These are phyloP conservation scores for Elymus sibiricus DNA, from an alignment of 176 grass and related monocot species.

Conservation along the genomic window DNA sequence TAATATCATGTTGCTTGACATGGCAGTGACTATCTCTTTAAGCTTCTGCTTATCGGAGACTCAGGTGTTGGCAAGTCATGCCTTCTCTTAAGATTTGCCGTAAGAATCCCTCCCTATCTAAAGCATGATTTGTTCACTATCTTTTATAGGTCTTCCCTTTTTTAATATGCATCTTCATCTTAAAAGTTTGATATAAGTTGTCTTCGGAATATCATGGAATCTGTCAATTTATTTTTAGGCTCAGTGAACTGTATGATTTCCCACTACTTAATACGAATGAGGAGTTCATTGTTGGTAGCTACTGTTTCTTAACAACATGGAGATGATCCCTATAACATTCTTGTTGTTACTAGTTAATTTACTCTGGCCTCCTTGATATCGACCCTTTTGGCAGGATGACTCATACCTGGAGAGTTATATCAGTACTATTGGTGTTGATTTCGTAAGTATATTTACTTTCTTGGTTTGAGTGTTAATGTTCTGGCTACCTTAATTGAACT, in stretches of 20 bases:
- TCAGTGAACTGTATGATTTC: neutral
- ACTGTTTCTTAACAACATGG: neutral
- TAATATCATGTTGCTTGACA: slow-evolving; percentile 16
- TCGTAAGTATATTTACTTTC: slow-evolving; percentile 37
- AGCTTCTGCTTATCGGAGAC: slow-evolving; percentile 78
- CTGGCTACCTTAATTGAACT: neutral
- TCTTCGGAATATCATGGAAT: neutral
- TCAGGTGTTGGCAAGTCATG: slow-evolving; percentile 81
- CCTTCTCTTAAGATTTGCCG: slow-evolving; percentile 73
- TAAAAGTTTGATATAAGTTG: neutral
- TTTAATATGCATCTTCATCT: neutral
- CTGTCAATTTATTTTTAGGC: neutral
- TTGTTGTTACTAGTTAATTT: neutral
- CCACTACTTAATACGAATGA: neutral
- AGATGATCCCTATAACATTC: neutral
- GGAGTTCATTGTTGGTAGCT: neutral
- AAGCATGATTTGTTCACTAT: neutral
- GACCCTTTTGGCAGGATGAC: slow-evolving; percentile 51
- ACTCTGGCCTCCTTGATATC: neutral
- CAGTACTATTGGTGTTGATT: slow-evolving; percentile 65
- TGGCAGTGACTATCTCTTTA: slow-evolving; percentile 72
- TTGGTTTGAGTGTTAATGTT: neutral
- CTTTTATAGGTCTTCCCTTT: neutral
- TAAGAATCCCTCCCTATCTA: slow-evolving; percentile 26
- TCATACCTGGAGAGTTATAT: slow-evolving; percentile 89